Conservation (phyloP, 2,329 filamentous ascomycete species). For the Alternaria brassicae region DNA sequence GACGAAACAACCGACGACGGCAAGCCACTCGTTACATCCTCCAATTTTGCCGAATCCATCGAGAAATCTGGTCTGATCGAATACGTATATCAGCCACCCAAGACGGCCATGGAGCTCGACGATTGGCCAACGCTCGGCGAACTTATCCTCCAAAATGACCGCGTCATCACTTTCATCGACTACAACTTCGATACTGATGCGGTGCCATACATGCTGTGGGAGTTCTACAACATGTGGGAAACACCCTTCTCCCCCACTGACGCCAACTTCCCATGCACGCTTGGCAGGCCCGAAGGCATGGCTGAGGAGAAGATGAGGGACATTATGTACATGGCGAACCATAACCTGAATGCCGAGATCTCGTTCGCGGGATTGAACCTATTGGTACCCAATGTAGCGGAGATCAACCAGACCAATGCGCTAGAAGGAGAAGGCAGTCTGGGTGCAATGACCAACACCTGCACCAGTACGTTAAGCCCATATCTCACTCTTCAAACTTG, state of each 20-base stretch:
- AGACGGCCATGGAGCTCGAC: conserved; percentile 74
- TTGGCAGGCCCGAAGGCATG: conserved; percentile 77
- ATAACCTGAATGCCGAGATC: conserved; percentile 85
- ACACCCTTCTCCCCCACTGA: conserved; percentile 81
- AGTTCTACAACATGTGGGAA: conserved; percentile 92
- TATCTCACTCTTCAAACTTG: background rate
- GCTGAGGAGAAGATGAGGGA: conserved; percentile 58
- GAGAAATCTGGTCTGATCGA: conserved; percentile 73
- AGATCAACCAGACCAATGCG: conserved; percentile 47
- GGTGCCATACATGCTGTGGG: conserved; percentile 84
- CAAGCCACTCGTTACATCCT: conserved; percentile 65
- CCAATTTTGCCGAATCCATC: conserved; percentile 72
- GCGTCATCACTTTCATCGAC: conserved; percentile 52
- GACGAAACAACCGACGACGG: conserved; percentile 34
- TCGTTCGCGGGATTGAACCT: conserved; percentile 35
- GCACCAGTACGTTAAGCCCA: conserved; percentile 39
- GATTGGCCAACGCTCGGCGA: conserved; percentile 88
- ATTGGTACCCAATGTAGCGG: conserved; percentile 48
- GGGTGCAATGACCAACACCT: conserved; percentile 43
- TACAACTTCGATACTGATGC: conserved; percentile 72
- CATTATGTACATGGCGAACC: conserved; percentile 84
- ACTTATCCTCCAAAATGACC: conserved; percentile 51
- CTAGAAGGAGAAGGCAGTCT: conserved; percentile 43
- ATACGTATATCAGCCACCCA: conserved; percentile 77
- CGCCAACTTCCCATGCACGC: conserved; percentile 75